phyloP scores from a whole-genome alignment of 148 eudicot species.

The Camellia lanceoleosa region DNA sequence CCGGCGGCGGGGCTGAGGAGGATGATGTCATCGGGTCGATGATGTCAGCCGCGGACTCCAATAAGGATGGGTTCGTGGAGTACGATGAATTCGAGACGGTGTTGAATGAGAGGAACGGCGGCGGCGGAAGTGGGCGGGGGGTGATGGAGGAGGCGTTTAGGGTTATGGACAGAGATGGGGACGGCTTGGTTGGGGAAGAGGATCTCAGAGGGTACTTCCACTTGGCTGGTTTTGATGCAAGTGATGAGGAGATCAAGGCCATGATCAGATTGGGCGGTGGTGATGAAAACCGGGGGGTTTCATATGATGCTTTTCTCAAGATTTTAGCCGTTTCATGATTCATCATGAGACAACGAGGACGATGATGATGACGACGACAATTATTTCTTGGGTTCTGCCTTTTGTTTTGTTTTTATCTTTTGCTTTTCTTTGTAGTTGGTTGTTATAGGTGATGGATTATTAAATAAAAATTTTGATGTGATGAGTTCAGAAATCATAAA shows the following conservation, averaged over 20 bases:
- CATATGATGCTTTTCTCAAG: constrained; percentile 47
- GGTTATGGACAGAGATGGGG: constrained; percentile 83
- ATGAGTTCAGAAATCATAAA: no score
- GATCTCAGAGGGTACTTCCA: constrained; percentile 54
- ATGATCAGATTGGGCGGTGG: constrained; percentile 77
- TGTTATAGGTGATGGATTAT: no score
- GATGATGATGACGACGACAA: neutral
- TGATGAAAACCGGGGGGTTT: constrained; percentile 51
- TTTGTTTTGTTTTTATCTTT: neutral
- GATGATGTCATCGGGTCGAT: constrained; percentile 63
- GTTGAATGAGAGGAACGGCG: neutral
- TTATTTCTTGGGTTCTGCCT: neutral
- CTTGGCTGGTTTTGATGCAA: constrained; percentile 46
- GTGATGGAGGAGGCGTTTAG: constrained; percentile 72
- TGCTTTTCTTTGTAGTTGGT: no score
- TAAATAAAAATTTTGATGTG: no score
- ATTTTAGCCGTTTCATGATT: constrained; percentile 54
- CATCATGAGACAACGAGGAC: neutral
- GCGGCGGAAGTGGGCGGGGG: neutral
- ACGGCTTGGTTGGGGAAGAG: constrained; percentile 60
- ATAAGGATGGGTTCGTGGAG: constrained; percentile 62
- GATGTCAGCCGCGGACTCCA: constrained; percentile 69
- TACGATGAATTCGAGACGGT: constrained; percentile 69
- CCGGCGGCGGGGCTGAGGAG: neutral
- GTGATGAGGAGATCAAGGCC: constrained; percentile 69